Evolutionary conservation across 768 basidiomycete genomes (phyloP).

Genomic region (Tricholoma saponaceum): DNA sequence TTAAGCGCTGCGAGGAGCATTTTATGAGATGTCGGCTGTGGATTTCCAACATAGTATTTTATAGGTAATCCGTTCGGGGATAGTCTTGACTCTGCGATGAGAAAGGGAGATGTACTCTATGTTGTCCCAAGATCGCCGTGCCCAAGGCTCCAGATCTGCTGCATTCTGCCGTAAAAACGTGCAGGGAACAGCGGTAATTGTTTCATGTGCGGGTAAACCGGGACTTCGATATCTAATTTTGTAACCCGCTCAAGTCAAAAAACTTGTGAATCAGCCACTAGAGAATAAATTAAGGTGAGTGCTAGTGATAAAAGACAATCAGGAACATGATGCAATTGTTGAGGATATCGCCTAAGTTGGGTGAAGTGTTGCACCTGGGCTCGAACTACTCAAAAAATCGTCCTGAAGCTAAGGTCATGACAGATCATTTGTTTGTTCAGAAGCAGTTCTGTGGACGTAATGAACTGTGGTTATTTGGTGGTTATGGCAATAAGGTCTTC

Average conservation of each 20-base stretch:
- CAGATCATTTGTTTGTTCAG: neutral
- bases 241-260: neutral
- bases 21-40: slow-evolving; percentile 6
- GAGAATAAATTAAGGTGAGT: neutral
- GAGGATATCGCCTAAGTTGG: neutral
- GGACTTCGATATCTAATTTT: neutral
- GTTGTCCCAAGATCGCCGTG: neutral
- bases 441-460: neutral
- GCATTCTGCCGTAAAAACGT: neutral
- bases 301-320: neutral
- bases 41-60: neutral
- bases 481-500: neutral
- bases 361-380: neutral
- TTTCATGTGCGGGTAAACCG: neutral
- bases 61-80: slow-evolving; percentile 1
- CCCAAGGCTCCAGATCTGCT: neutral
- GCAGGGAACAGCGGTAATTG: neutral
- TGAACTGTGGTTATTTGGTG: neutral
- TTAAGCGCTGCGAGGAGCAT: slow-evolving; percentile 5
- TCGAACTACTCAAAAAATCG: neutral
- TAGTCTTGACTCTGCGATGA: neutral
- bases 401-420: neutral
- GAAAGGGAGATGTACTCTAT: neutral
- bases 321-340: neutral
- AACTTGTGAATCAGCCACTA: neutral